Percentiles rank a stretch among this genome's conserved stretches.
These are phyloP conservation scores for Adansonia madagascariensis DNA, from an alignment of 441 rosid genomes.

Conservation along the genomic window DNA sequence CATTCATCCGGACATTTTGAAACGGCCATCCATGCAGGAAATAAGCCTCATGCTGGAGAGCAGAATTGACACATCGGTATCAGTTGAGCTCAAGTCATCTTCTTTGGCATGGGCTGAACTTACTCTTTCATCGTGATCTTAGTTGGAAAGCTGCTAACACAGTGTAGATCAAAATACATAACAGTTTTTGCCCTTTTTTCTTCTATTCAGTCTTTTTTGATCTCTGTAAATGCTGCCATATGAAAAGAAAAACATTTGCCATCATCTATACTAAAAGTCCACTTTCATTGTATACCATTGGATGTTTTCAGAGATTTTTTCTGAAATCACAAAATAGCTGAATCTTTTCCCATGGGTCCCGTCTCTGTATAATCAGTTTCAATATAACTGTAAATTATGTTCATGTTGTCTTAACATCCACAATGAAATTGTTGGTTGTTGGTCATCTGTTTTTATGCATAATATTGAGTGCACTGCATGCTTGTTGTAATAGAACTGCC, in stretches of 20 bases:
- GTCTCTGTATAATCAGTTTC: neutral
- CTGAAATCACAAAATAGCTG: conserved; percentile 29
- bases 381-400: neutral
- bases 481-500: neutral
- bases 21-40: conserved; percentile 74
- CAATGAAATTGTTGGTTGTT: neutral
- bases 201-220: neutral
- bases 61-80: conserved; percentile 71
- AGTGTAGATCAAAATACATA: conserved; percentile 43
- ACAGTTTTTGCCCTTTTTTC: conserved; percentile 26
- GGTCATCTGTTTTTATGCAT: neutral
- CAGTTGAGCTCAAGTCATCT: conserved; percentile 77
- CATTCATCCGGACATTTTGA: conserved; percentile 50
- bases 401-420: neutral
- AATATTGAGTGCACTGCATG: neutral
- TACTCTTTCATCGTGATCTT: conserved; percentile 69
- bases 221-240: conserved; percentile 40
- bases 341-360: neutral
- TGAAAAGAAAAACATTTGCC: conserved; percentile 41
- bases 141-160: conserved; percentile 51
- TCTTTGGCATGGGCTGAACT: conserved; percentile 99
- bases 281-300: conserved; percentile 33
- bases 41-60: conserved; percentile 64
- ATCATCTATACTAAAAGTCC: conserved; percentile 15
- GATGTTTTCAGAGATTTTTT: conserved; percentile 37